Percentiles rank a stretch among this genome's conserved stretches.
Conservation (phyloP, 176 grass and related monocot species). For the Dactylis glomerata region DNA sequence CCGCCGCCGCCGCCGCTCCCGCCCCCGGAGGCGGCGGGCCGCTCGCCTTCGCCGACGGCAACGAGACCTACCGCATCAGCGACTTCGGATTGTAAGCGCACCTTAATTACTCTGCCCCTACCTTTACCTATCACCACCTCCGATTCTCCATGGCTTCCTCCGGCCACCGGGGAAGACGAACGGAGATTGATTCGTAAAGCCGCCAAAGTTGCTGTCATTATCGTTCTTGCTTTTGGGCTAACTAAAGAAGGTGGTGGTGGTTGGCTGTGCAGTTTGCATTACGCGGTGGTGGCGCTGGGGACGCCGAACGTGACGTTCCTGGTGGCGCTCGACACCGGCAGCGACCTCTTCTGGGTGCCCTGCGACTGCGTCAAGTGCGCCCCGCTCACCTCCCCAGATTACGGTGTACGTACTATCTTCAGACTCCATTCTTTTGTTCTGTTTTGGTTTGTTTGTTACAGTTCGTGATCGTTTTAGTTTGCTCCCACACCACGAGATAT, state of each 20-base stretch:
- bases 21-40: not conserved
- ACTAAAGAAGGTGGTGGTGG: conserved; percentile 31
- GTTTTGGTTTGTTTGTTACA: not conserved
- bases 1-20: not conserved
- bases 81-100: conserved; percentile 71
- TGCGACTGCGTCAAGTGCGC: conserved; percentile 77
- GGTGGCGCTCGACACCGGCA: conserved; percentile 92
- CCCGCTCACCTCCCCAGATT: conserved; percentile 28
- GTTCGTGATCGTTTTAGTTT: not conserved
- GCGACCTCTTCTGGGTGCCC: conserved; percentile 93
- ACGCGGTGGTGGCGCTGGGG: conserved; percentile 71
- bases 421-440: not conserved
- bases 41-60: conserved; percentile 65
- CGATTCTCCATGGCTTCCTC: not conserved
- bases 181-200: not conserved
- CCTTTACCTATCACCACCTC: not conserved
- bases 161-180: not conserved
- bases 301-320: conserved; percentile 86
- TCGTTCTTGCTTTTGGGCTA: conserved; percentile 22
- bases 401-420: conserved; percentile 32
- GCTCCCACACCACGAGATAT: not conserved
- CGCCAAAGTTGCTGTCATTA: not conserved
- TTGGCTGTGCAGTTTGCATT: conserved; percentile 69
- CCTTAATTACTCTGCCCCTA: not conserved
- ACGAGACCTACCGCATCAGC: conserved; percentile 43